Evolutionary conservation across 306 rosid species (phyloP).

Genomic region (Gleditsia sinensis): DNA sequence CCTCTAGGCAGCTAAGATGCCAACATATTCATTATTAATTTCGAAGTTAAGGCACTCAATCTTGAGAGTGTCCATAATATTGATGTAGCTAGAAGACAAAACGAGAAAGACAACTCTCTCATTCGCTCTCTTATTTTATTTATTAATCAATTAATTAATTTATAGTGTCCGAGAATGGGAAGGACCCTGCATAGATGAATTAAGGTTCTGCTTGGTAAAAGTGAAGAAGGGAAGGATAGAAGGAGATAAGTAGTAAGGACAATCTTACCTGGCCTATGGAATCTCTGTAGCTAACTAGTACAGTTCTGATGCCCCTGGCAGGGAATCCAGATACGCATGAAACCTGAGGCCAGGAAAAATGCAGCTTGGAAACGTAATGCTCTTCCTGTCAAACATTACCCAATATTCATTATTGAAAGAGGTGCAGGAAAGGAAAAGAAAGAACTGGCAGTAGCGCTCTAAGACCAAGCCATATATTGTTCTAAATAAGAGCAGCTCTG

Average conservation of each 20-base stretch:
- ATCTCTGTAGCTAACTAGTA: slow-evolving; percentile 71
- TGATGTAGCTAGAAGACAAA: neutral
- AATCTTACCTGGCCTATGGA: slow-evolving; percentile 55
- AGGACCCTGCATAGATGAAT: neutral
- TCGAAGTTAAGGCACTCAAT: neutral
- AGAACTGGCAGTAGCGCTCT: neutral
- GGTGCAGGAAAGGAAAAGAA: neutral
- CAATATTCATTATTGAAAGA: neutral
- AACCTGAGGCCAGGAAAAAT: slow-evolving; percentile 86
- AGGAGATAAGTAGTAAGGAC: neutral
- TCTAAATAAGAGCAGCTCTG: neutral
- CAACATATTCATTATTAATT: neutral
- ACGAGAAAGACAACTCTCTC: neutral
- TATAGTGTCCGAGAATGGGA: neutral
- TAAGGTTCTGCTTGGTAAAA: neutral
- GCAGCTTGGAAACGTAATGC: slow-evolving; percentile 77
- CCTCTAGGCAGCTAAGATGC: neutral
- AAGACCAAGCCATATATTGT: neutral
- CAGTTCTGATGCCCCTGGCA: slow-evolving; percentile 67
- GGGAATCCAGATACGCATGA: slow-evolving; percentile 78
- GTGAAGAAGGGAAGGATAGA: neutral
- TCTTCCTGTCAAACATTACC: slow-evolving; percentile 63
- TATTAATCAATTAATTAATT: too few relatives aligned
- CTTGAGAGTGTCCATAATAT: neutral
- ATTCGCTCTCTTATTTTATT: neutral